These are phyloP conservation scores for Penicillium sp. DNA, from an alignment of 2,329 filamentous ascomycete genomes.

Conservation along the genomic window DNA sequence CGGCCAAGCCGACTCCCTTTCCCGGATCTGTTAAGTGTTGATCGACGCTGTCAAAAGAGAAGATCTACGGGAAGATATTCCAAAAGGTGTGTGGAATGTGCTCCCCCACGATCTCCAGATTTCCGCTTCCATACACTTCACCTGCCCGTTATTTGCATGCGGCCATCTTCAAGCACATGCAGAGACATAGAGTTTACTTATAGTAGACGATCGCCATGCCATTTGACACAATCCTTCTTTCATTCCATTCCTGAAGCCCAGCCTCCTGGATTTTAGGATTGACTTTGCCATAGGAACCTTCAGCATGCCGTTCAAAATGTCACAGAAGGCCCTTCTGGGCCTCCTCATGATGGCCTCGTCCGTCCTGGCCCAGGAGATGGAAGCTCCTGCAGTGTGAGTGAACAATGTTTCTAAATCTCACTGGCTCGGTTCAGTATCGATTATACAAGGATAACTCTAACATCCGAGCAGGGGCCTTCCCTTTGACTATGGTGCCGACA, in stretches of 20 bases:
- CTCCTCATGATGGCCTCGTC: conserved; percentile 21
- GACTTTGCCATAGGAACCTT: conserved; percentile 8
- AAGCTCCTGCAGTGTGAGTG: conserved; percentile 25
- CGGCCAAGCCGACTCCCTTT: conserved; percentile 11
- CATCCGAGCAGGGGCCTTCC: conserved; percentile 22
- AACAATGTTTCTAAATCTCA: background rate
- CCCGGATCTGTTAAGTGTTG: conserved; percentile 1
- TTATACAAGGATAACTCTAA: conserved; percentile 1
- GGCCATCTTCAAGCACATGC: conserved; percentile 6
- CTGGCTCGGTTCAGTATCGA: background rate
- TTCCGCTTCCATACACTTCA: conserved; percentile 13
- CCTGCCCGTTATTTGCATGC: conserved; percentile 15
- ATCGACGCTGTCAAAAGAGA: conserved; percentile 1
- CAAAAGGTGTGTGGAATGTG: conserved; percentile 9
- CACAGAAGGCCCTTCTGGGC: conserved; percentile 25
- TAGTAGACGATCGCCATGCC: conserved; percentile 28
- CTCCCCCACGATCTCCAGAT: conserved; percentile 1
- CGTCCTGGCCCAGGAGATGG: conserved; percentile 17
- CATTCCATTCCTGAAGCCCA: conserved; percentile 22
- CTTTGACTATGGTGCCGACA: conserved; percentile 52
- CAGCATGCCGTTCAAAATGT: conserved; percentile 26
- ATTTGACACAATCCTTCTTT: conserved; percentile 18
- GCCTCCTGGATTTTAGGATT: conserved; percentile 31
- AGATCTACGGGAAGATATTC: conserved; percentile 8
- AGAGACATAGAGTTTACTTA: conserved; percentile 28